Conservation (phyloP, 2,329 filamentous ascomycete species). For the Epichloe amarillans region DNA sequence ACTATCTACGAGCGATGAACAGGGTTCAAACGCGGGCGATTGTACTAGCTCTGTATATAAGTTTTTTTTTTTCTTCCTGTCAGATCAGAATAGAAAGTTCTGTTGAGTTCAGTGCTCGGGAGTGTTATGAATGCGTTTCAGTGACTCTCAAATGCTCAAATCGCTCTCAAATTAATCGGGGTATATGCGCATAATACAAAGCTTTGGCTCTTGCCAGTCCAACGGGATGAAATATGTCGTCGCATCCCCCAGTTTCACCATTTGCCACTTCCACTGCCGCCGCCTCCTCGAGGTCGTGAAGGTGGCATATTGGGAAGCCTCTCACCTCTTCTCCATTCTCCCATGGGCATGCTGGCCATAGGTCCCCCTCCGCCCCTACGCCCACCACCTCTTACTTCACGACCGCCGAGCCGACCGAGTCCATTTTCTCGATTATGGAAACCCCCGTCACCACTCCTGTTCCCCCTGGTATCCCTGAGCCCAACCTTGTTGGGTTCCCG, state of each 20-base stretch:
- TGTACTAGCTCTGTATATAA: constrained; percentile 28
- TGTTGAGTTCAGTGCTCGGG: background rate
- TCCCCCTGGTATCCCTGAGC: constrained; percentile 9
- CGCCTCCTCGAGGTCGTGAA: constrained; percentile 15
- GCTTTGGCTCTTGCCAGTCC: background rate
- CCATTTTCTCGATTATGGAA: constrained; percentile 15
- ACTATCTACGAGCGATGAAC: constrained; percentile 63
- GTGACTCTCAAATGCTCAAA: background rate
- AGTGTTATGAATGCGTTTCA: background rate
- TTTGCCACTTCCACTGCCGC: constrained; percentile 13
- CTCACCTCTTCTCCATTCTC: constrained; percentile 57
- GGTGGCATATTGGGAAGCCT: constrained; percentile 39
- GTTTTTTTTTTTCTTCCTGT: constrained; percentile 5
- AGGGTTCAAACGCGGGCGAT: constrained; percentile 7
- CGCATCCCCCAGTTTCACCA: constrained; percentile 10
- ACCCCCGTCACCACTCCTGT: constrained; percentile 14
- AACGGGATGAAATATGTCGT: background rate
- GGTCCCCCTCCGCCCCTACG: constrained; percentile 26
- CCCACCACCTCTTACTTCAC: constrained; percentile 23
- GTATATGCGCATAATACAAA: constrained; percentile 13
- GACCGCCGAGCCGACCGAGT: constrained; percentile 22
- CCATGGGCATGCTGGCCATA: constrained; percentile 29
- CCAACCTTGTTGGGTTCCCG: constrained; percentile 11
- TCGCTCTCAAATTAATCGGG: constrained; percentile 4
- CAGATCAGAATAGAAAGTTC: constrained; percentile 15